Evolutionary conservation across 2,329 filamentous ascomycete species (phyloP).

Genomic region (Calonectria honghensis): DNA sequence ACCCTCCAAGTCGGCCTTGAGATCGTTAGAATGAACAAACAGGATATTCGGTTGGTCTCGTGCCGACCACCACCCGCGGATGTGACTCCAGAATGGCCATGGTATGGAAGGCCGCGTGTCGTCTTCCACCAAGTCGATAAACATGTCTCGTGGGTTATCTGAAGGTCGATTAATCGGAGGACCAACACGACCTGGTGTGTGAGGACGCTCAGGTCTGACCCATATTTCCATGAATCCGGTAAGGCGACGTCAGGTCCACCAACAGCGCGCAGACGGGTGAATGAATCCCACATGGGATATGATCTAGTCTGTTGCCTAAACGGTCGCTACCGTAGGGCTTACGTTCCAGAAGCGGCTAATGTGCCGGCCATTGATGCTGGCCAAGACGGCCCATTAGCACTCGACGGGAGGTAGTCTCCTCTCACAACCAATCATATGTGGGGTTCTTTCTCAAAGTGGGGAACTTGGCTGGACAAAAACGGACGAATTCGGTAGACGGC

Average conservation of each 20-base stretch:
- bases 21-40: too few relatives aligned
- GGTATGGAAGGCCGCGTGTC: not conserved
- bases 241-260: not conserved
- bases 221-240: not conserved
- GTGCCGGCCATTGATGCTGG: too few relatives aligned
- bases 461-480: too few relatives aligned
- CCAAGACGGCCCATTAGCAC: too few relatives aligned
- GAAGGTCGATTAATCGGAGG: not conserved
- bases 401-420: not conserved
- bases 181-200: not conserved
- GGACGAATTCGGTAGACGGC: too few relatives aligned
- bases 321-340: not conserved
- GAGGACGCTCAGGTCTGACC: not conserved
- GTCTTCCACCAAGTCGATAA: not conserved
- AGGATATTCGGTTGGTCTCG: too few relatives aligned
- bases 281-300: too few relatives aligned
- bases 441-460: not conserved
- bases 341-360: not conserved
- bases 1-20: too few relatives aligned
- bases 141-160: not conserved
- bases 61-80: too few relatives aligned
- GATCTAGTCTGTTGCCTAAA: not conserved
- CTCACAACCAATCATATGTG: not conserved
- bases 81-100: too few relatives aligned
- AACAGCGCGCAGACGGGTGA: too few relatives aligned